Percentiles rank a stretch among this genome's conserved stretches.
phyloP scores from a whole-genome alignment of 805 yeast genomes.

The Zygosaccharomyces bailii region DNA sequence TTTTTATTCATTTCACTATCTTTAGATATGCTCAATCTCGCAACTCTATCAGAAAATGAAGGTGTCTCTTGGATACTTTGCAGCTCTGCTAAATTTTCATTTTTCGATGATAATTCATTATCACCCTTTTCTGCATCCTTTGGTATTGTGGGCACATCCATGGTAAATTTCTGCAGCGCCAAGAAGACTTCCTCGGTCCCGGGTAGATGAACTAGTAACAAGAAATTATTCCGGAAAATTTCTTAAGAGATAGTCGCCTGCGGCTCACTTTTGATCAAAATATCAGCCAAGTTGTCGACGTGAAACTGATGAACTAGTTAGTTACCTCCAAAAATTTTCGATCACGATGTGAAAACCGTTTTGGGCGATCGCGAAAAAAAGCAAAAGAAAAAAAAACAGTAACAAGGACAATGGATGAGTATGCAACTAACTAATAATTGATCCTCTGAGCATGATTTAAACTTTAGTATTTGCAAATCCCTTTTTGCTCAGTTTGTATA shows the following conservation, averaged over 20 bases:
- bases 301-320: too few relatives aligned
- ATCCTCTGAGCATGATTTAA: too few relatives aligned
- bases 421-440: too few relatives aligned
- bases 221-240: background rate
- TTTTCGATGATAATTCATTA: background rate
- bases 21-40: slow-evolving; percentile 28
- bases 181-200: too few relatives aligned
- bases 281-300: too few relatives aligned
- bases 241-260: background rate
- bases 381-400: too few relatives aligned
- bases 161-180: too few relatives aligned
- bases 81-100: background rate
- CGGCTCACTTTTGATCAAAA: background rate
- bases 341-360: background rate
- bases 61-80: background rate
- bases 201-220: background rate
- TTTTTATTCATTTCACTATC: slow-evolving; percentile 14
- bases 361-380: slow-evolving; percentile 1
- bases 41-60: slow-evolving; percentile 23
- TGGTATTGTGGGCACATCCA: background rate
- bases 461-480: background rate
- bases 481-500: slow-evolving; percentile 5
- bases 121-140: slow-evolving; percentile 2
- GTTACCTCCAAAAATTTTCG: too few relatives aligned
- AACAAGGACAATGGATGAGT: too few relatives aligned